Base-by-base conservation (phyloP, 805 yeast species). In the Starmerella geochares region DNA sequence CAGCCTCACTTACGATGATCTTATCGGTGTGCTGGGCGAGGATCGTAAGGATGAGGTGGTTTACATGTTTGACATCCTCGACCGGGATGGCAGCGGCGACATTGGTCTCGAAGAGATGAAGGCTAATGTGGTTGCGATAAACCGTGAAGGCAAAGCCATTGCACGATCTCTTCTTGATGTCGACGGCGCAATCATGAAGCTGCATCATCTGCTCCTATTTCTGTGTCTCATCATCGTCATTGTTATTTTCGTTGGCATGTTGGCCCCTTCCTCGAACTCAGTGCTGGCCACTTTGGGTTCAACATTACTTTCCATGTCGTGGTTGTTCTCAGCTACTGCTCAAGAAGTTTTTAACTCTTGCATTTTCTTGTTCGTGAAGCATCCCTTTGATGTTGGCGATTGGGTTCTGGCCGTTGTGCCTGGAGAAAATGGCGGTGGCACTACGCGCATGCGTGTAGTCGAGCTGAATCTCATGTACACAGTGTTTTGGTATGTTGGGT, bases 321-420 rank as follows among this genome's bases (percentile, higher is more conserved):
- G 67, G 53, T 60, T 69, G 37, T 65, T 69, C 47, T 54, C 68
- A 4, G 53, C 64, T 20, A 64, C 71, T 10, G 62, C 65, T 14
- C 69, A 65, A 47, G 73, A 69, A 51, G 54, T 69, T n/a, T 59
- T 69, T 41, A 61, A 65, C 19, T 63, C 70, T 4, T 66, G 70
- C 51, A 62, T 69, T 13, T 69, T 65, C 52, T 49, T 69, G 48
- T 69, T 69, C 44, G 71, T 66, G 43, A 69, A 69, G 60, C 73
- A 69, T 48, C 72, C 73, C 3, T 60, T 58, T 44, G 73, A 69
- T 51, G 65, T 66, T 8, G 72, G 72, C n/a, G 73, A 69, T 40
- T 49, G 64, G 40, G 66, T 68, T 11, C 60, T 56, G 33, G 64
- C 67, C 23, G 42, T 46, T 14, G 58, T 53, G 9, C 50, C 55